Conservation (phyloP, 371 early-diverging fungal genomes). For the Rhizomucor pusillus region DNA sequence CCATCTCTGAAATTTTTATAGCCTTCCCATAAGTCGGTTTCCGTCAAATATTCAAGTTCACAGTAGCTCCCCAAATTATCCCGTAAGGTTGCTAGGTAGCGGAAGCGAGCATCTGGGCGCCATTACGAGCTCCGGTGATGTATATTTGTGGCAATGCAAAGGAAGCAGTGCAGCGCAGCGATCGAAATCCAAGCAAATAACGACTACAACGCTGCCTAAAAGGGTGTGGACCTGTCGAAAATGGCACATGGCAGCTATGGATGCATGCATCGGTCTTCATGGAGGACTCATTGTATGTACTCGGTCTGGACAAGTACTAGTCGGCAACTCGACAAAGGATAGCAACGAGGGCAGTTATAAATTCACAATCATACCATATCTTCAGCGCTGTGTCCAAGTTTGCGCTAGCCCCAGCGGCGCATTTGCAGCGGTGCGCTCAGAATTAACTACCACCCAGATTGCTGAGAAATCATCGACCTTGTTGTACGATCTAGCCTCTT, state of each 20-base stretch:
- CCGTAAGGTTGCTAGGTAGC: conserved; percentile 32
- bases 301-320: conserved; percentile 48
- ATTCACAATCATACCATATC: conserved; percentile 37
- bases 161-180: conserved; percentile 3
- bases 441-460: conserved; percentile 10
- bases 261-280: conserved; percentile 51
- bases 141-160: conserved; percentile 51
- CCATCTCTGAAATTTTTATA: conserved; percentile 1
- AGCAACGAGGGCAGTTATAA: conserved; percentile 19
- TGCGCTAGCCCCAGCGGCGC: conserved; percentile 58
- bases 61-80: conserved; percentile 14
- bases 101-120: conserved; percentile 51
- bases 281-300: conserved; percentile 53
- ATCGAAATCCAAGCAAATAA: conserved; percentile 2
- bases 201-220: conserved; percentile 23
- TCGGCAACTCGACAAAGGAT: conserved; percentile 37
- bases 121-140: conserved; percentile 48
- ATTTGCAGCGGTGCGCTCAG: conserved; percentile 59
- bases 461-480: conserved; percentile 23
- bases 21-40: conserved; percentile 44
- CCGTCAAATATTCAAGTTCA: conserved; percentile 39
- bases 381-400: conserved; percentile 54
- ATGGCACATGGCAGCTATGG: conserved; percentile 33
- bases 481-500: conserved; percentile 25
- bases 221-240: conserved; percentile 45